Base-by-base conservation (phyloP, 2,329 filamentous ascomycete genomes). In the Cryphonectria nitschkei region DNA sequence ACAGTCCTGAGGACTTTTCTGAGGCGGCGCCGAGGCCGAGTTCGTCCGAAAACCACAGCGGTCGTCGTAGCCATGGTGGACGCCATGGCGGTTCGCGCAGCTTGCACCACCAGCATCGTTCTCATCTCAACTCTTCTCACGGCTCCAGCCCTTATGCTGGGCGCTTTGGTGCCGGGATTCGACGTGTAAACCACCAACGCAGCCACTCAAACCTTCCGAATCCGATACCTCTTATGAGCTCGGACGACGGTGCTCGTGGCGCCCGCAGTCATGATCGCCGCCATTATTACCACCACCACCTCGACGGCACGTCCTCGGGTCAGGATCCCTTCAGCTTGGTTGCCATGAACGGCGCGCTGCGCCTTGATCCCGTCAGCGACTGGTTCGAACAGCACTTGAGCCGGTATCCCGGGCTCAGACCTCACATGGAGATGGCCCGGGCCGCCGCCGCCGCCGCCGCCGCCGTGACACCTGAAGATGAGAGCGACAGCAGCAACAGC, bases 351-450 rank as follows among this genome's bases (percentile, higher is more conserved):
- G 8, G 37, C 37, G 37, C 37, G 37, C 37, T 39, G 37, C 37
- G 11, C 37, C 37, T 39, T 39, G 37, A 39, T 2, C 9, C 37
- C 37, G 74, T 86, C 69, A 80, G 80, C 70, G 79, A 83, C 29
- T 83, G 81, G 67, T 75, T 80, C 54, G 78, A 81, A 22, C 77
- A 43, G 41, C 5, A 43, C 41, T 16, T 43, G 14, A 16, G 2
- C 41, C 41, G 13, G 41, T 13, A 43, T 1, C 41, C 2, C 16
- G 14, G 4, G 41, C 41, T 14, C 41, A 43, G 13, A 14, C 41
- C 13, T 14, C 14, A 43, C 41, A 6, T 16, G 14, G 41, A 14
- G 41, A 43, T 14, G 41, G 41, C 41, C 37, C 37, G 37, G 7
- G 37, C 37, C 8, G 37, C 37, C 37, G 9, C 37, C 9, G 37